Conservation (phyloP, 2,329 filamentous ascomycete genomes). For the Metarhizium guizhouense region DNA sequence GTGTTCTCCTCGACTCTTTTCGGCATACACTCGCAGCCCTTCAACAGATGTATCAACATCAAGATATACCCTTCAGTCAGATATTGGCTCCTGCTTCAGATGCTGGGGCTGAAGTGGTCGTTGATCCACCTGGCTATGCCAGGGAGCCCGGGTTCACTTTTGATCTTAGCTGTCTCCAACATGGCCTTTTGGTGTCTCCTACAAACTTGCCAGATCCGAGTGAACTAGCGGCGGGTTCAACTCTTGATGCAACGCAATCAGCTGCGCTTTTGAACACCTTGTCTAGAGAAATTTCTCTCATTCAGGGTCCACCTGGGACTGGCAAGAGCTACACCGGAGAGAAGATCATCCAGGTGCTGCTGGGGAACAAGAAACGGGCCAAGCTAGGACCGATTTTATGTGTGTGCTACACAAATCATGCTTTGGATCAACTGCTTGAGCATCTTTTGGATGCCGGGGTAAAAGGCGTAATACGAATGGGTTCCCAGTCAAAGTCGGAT, state of each 20-base stretch:
- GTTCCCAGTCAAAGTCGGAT: constrained; percentile 47
- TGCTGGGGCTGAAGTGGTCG: constrained; percentile 10
- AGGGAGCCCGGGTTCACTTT: constrained; percentile 39
- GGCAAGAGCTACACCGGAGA: constrained; percentile 57
- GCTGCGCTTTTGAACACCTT: constrained; percentile 44
- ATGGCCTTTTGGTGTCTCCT: constrained; percentile 15
- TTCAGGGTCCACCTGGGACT: constrained; percentile 64
- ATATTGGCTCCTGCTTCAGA: constrained; percentile 29
- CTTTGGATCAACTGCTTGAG: constrained; percentile 49
- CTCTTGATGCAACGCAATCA: constrained; percentile 44
- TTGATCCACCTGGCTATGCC: constrained; percentile 43
- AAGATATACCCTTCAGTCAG: constrained; percentile 39
- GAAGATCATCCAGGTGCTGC: constrained; percentile 45
- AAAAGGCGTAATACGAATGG: constrained; percentile 50
- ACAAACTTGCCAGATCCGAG: constrained; percentile 10
- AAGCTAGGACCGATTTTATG: constrained; percentile 40
- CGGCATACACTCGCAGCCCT: constrained; percentile 45
- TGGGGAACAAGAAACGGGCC: constrained; percentile 31
- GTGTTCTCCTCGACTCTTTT: constrained; percentile 49
- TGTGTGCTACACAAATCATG: constrained; percentile 43
- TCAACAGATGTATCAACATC: constrained; percentile 38
- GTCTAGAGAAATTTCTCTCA: constrained; percentile 44
- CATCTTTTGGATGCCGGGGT: constrained; percentile 42
- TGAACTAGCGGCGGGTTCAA: constrained; percentile 24
- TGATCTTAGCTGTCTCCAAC: constrained; percentile 26